Evolutionary conservation across 768 basidiomycete genomes (phyloP).

Genomic region (Mycena vulgaris): DNA sequence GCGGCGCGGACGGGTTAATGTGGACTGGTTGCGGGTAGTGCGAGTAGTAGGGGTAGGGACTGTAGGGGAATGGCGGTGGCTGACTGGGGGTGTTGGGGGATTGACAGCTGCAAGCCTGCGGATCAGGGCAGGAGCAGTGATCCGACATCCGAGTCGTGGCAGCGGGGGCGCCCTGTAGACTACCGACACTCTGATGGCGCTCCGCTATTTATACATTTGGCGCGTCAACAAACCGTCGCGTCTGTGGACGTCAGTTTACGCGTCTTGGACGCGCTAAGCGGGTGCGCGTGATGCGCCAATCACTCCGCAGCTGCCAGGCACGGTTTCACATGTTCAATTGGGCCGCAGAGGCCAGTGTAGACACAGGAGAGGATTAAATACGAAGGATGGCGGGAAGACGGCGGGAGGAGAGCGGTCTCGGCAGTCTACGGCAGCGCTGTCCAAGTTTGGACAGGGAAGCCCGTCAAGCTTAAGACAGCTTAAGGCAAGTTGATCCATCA

Average conservation of each 20-base stretch:
- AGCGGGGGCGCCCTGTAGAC: not conserved
- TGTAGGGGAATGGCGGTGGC: not conserved
- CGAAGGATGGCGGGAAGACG: not conserved
- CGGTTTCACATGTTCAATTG: constrained; percentile 4
- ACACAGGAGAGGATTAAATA: not conserved
- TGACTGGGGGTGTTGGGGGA: not conserved
- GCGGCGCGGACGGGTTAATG: not conserved
- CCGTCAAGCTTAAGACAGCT: no score
- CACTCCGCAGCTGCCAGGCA: not conserved
- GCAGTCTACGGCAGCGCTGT: not conserved
- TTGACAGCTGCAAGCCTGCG: not conserved
- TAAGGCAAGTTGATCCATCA: not conserved
- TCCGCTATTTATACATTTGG: not conserved
- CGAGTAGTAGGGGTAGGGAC: not conserved
- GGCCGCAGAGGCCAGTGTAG: no score
- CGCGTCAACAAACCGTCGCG: constrained; percentile 2
- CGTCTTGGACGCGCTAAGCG: constrained; percentile 1
- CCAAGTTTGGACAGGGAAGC: no score
- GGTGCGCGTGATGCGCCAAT: constrained; percentile 1
- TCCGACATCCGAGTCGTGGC: constrained; percentile 2
- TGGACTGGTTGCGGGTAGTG: not conserved
- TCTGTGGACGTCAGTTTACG: not conserved
- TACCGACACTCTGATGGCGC: not conserved
- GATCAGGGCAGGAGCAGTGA: constrained; percentile 1
- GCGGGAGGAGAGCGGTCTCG: not conserved